Evolutionary conservation across 2,329 filamentous ascomycete genomes (phyloP).

Genomic region (Alternaria panax): DNA sequence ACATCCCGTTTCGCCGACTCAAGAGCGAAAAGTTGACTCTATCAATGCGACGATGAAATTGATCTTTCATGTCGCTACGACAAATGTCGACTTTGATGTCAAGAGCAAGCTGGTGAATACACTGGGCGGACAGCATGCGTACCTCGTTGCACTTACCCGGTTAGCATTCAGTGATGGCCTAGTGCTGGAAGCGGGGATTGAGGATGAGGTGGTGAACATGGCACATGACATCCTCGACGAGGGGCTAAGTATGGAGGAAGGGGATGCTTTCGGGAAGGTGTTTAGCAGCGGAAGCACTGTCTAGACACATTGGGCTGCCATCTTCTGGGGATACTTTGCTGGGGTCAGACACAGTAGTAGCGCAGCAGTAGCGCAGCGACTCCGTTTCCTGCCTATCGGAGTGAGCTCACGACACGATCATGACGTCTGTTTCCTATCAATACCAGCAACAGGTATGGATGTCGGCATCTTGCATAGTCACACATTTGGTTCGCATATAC

Average conservation of each 20-base stretch:
- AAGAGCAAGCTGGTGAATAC: slow-evolving; percentile 74
- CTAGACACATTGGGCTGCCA: background rate
- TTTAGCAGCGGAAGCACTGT: slow-evolving; percentile 44
- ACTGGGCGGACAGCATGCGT: slow-evolving; percentile 79
- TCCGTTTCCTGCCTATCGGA: slow-evolving; percentile 65
- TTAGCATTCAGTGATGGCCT: slow-evolving; percentile 86
- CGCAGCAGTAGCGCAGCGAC: slow-evolving; percentile 76
- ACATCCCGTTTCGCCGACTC: slow-evolving; percentile 38
- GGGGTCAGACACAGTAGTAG: slow-evolving; percentile 67
- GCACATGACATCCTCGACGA: slow-evolving; percentile 84
- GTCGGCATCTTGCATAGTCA: background rate
- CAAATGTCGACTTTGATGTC: slow-evolving; percentile 71
- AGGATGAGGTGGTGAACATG: slow-evolving; percentile 78
- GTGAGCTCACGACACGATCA: background rate
- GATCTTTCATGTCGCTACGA: slow-evolving; percentile 65
- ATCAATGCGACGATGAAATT: slow-evolving; percentile 69
- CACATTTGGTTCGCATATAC: background rate
- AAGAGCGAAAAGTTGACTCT: slow-evolving; percentile 55
- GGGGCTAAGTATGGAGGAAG: slow-evolving; percentile 80
- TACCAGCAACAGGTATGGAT: background rate
- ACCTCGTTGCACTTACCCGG: slow-evolving; percentile 79
- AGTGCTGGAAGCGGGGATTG: slow-evolving; percentile 78
- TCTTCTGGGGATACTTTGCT: background rate
- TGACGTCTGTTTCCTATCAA: slow-evolving; percentile 47
- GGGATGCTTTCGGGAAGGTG: slow-evolving; percentile 63